Conservation (phyloP, 805 yeast species). For the Helenozyma rhizophorensis region DNA sequence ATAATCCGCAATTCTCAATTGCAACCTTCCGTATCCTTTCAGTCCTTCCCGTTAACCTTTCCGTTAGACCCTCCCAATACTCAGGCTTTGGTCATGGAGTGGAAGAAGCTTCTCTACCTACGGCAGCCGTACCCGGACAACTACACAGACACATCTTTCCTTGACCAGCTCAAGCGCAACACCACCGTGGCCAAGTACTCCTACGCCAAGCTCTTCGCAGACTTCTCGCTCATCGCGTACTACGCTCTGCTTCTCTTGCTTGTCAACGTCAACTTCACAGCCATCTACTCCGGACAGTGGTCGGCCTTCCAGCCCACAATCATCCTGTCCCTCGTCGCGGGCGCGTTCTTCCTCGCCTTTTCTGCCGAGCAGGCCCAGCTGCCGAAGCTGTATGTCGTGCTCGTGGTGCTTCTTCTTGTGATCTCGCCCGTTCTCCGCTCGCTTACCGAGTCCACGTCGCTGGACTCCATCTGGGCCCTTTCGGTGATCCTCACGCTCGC, state of each 20-base stretch:
- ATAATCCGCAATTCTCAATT: no score
- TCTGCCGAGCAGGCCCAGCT: conserved; percentile 5
- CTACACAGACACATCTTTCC: conserved; percentile 76
- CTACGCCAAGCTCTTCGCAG: conserved; percentile 60
- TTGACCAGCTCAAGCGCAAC: conserved; percentile 75
- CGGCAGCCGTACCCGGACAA: conserved; percentile 88
- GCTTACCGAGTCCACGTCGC: conserved; percentile 80
- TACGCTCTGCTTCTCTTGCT: conserved; percentile 63
- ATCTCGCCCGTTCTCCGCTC: conserved; percentile 89
- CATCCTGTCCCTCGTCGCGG: conserved; percentile 16
- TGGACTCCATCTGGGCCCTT: conserved; percentile 93
- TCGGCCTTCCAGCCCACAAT: conserved; percentile 42
- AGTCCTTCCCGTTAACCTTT: no score
- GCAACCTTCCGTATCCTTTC: no score
- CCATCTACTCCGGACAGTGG: conserved; percentile 49
- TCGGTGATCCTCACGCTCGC: conserved; percentile 72
- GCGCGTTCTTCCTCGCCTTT: conserved; percentile 1
- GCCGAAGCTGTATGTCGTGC: conserved; percentile 51
- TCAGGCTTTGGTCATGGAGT: no score
- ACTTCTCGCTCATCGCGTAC: conserved; percentile 61
- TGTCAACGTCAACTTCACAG: conserved; percentile 65
- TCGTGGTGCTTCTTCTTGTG: conserved; percentile 66
- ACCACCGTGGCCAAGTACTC: conserved; percentile 68
- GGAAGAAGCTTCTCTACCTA: conserved; percentile 85
- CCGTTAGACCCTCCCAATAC: no score